Base-by-base conservation (phyloP, 768 basidiomycete species). In the Kwoniella heveanensis region DNA sequence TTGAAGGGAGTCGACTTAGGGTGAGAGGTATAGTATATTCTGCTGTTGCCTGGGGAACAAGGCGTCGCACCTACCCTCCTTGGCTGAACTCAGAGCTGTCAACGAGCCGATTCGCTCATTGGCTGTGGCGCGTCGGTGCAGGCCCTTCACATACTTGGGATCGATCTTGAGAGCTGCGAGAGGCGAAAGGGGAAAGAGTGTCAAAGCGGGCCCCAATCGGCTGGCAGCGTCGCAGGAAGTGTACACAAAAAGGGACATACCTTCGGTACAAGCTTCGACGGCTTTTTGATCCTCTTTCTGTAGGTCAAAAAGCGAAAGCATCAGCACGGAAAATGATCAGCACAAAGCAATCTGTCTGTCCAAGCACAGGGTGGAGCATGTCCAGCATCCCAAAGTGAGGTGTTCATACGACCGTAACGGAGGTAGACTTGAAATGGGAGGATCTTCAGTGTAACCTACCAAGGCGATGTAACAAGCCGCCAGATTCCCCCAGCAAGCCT, bases 111-210 rank as follows among this genome's bases (percentile, higher is more conserved):
- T 81, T 47, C 83, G 82, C 65, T 93, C 92, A 75, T 92, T 95
- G 7, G 90, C 90, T 22, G 85, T 74, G 13, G 93, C 93, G n/a
- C 96, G 86, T 69, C 96, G 83, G 74, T 92, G 90, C 6, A 96
- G 82, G 0, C 89, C 94, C 80, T 95, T 97, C 68, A 89, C 78
- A 76, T 98, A 95, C 22, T 81, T 77, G 12, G 92, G 89, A 71
- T 96, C 90, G 71, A 97, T 90, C 30, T 83, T 80, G n/a, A 99
- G 83, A 25, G 93, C 92, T 93, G 37, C 15, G 17, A 2, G 0
- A 4, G 17, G 48, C 39, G 17, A 44, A 44, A 19, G 19, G 39
- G 44, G 22, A 19, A 58, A 2, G 13, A 24, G 44, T 24, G 29
- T 47, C 39, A 5, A 47, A 29, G 36, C 32, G 26, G 19, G 27